These are phyloP conservation scores for Trichophyton equinum DNA, from an alignment of 2,329 filamentous ascomycete genomes.

Conservation along the genomic window DNA sequence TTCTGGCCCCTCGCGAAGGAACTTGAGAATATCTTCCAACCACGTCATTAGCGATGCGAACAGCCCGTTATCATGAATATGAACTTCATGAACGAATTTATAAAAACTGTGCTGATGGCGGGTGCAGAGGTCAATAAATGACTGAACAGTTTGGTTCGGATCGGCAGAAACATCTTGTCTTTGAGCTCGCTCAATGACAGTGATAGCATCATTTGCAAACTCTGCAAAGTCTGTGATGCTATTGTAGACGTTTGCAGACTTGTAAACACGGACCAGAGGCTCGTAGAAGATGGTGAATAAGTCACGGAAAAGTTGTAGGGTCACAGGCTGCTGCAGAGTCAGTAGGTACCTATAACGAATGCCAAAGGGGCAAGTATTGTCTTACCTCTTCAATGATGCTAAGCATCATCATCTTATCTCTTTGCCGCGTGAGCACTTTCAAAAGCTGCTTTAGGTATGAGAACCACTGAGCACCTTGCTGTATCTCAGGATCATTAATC, in stretches of 20 bases:
- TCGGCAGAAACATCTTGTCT: conserved; percentile 78
- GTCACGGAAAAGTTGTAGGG: conserved; percentile 87
- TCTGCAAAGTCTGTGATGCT: conserved; percentile 91
- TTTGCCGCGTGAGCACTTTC: conserved; percentile 78
- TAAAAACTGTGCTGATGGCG: conserved; percentile 95
- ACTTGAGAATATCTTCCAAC: conserved; percentile 91
- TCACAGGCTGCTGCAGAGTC: conserved; percentile 50
- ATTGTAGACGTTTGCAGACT: conserved; percentile 95
- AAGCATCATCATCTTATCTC: conserved; percentile 97
- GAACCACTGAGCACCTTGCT: conserved; percentile 80
- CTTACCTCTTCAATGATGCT: conserved; percentile 71
- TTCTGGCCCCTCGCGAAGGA: conserved; percentile 72
- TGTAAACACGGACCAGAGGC: conserved; percentile 91
- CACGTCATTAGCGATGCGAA: conserved; percentile 95
- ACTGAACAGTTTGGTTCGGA: conserved; percentile 94
- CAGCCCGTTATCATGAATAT: conserved; percentile 89
- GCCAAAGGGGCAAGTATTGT: neutral
- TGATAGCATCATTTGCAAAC: conserved; percentile 87
- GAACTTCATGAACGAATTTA: conserved; percentile 97
- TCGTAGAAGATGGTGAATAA: conserved; percentile 99
- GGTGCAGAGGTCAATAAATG: conserved; percentile 92
- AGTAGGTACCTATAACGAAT: neutral
- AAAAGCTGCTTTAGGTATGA: conserved; percentile 89
- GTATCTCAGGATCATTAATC: conserved; percentile 65
- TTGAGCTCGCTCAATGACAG: conserved; percentile 57